These are phyloP conservation scores for Fistulina hepatica DNA, from an alignment of 1,284 basidiomycete species.

Conservation along the genomic window DNA sequence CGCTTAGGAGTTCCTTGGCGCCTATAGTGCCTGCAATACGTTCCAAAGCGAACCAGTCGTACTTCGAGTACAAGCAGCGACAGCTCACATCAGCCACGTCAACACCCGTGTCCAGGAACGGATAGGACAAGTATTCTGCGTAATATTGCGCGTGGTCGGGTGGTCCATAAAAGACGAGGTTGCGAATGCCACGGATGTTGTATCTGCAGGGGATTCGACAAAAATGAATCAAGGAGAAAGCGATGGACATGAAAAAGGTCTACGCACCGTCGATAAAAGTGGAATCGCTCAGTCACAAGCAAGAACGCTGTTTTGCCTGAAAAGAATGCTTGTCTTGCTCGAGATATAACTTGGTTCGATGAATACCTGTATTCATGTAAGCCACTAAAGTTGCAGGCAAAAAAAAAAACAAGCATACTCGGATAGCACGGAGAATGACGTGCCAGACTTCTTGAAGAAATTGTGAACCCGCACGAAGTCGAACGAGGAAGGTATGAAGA, in stretches of 20 bases:
- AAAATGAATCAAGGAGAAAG: slow-evolving; percentile 7
- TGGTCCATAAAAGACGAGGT: slow-evolving; percentile 86
- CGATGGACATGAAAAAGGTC: slow-evolving; percentile 1
- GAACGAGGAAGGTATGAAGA: slow-evolving; percentile 93
- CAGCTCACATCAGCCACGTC: slow-evolving; percentile 73
- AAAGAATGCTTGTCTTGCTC: slow-evolving; percentile 91
- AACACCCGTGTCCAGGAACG: slow-evolving; percentile 77
- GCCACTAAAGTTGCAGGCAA: background rate
- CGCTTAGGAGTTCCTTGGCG: slow-evolving; percentile 37
- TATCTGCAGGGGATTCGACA: slow-evolving; percentile 58
- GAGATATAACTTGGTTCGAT: slow-evolving; percentile 84
- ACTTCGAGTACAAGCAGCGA: slow-evolving; percentile 74
- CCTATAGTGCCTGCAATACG: slow-evolving; percentile 60
- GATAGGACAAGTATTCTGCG: slow-evolving; percentile 76
- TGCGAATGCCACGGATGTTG: slow-evolving; percentile 84
- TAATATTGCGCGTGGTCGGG: slow-evolving; percentile 90
- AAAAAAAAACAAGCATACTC: slow-evolving; percentile 46
- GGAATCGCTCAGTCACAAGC: slow-evolving; percentile 91
- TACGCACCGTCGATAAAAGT: slow-evolving; percentile 83
- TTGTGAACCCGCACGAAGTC: slow-evolving; percentile 93
- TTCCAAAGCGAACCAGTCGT: slow-evolving; percentile 81
- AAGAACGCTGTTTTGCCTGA: slow-evolving; percentile 79
- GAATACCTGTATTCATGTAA: slow-evolving; percentile 59
- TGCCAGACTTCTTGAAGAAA: slow-evolving; percentile 67
- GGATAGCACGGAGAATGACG: slow-evolving; percentile 75